phyloP scores from a whole-genome alignment of 352 stramenopile genomes.

The Phytopythium delawarense region DNA sequence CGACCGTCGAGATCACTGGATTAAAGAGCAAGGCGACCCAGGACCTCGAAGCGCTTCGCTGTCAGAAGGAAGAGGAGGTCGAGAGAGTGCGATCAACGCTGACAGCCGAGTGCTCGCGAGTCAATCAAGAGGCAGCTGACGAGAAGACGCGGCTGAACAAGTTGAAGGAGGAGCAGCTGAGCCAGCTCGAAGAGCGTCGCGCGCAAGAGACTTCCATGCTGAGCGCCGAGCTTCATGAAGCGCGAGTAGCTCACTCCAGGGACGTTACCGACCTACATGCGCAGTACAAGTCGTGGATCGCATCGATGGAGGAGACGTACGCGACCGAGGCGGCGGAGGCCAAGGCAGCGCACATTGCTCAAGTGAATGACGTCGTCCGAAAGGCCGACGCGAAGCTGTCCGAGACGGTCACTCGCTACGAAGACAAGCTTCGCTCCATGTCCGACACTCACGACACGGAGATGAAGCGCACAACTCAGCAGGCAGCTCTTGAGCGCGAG shows the following conservation, averaged over 20 bases:
- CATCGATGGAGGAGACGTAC: constrained; percentile 12
- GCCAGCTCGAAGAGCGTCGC: constrained; percentile 16
- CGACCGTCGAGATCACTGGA: constrained; percentile 17
- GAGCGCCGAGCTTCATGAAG: constrained; percentile 12
- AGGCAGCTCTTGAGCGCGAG: constrained; percentile 12
- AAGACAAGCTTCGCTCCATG: constrained; percentile 13
- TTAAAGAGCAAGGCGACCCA: constrained; percentile 17
- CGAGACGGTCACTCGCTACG: constrained; percentile 16
- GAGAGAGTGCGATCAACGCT: constrained; percentile 15
- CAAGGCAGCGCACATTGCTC: constrained; percentile 14
- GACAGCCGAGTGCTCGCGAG: constrained; percentile 12
- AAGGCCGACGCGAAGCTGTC: constrained; percentile 18
- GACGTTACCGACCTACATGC: constrained; percentile 22
- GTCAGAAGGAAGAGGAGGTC: constrained; percentile 22
- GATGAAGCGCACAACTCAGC: constrained; percentile 10
- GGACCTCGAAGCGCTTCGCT: constrained; percentile 22
- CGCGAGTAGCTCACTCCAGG: constrained; percentile 4
- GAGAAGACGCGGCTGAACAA: constrained; percentile 23
- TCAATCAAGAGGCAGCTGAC: constrained; percentile 18
- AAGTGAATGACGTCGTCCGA: constrained; percentile 15
- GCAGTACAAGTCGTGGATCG: constrained; percentile 19
- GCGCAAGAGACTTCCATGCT: constrained; percentile 20
- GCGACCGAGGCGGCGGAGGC: constrained; percentile 14
- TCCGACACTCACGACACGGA: constrained; percentile 15
- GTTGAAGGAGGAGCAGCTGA: constrained; percentile 27